Base-by-base conservation (phyloP, 23 red algal species). In the Agarophyton chilense region DNA sequence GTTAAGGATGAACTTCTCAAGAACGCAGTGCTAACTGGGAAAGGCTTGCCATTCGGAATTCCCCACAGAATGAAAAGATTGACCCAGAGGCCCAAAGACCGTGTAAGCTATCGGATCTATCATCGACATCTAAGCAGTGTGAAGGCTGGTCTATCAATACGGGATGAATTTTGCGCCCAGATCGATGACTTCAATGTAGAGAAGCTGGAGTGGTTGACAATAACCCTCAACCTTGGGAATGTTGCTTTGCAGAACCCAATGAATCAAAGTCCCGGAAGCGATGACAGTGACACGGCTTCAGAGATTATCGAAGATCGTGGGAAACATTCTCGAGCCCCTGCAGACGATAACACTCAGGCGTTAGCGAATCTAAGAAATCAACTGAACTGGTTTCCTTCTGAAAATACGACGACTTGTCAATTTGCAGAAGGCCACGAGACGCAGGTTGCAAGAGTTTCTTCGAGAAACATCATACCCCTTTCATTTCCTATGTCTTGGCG, bases 191-290 rank as follows among this genome's bases (percentile, higher is more conserved):
- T 89, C 24, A 39, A 57, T 47, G 36, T 79, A 13, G 54, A 89
- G 28, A 74, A 54, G 45, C 53, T 89, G 1, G 85, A 89, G 51
- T 89, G 71, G 67, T 31, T 89, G 18, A 89, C 85, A 1, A 61
- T 89, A 38, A 13, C 78, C 10, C 42, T 89, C 10, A 35, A 52
- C 33, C 25, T 72, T 5, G 82, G 82, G 2, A 63, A 26, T 25
- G 47, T 74, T 8, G 68, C 68, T 26, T 70, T 42, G 64, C 35
- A 70, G 18, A 16, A 70, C 40, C 64, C 64, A 6, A 42, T 42
- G 34, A 22, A 36, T 18, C 5, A 21, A 22, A 2, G 21, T 26
- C 16, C 34, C n/a, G 14, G 2, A 2, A 70, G 38, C 14, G 61
- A 35, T 66, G 61, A 66, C 61, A 66, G 61, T 66, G 61, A 66